Percentiles rank a stretch among this genome's conserved stretches.
Evolutionary conservation across 441 rosid genomes (phyloP).

Genomic region (Populus hybrid): DNA sequence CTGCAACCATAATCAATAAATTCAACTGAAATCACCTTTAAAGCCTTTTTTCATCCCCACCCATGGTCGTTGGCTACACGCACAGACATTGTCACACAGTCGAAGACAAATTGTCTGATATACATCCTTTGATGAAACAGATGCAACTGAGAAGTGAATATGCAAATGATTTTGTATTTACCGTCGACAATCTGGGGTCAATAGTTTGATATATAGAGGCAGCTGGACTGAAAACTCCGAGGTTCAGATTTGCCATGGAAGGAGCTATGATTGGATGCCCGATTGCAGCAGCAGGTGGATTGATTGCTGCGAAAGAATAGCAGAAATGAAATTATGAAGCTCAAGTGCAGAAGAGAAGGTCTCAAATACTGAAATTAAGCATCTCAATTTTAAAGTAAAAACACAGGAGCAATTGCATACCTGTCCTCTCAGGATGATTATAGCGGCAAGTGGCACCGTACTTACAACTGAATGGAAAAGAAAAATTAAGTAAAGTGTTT

Average conservation of each 20-base stretch:
- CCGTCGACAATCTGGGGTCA: conserved; percentile 47
- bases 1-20: background rate
- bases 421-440: conserved; percentile 93
- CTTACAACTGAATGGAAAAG: conserved; percentile 67
- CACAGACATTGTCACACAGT: background rate
- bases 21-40: background rate
- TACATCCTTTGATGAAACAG: background rate
- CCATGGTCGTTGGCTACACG: background rate
- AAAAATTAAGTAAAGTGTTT: conserved; percentile 8
- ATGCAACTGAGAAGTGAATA: background rate
- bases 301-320: conserved; percentile 48
- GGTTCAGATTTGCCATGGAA: conserved; percentile 43
- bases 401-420: conserved; percentile 32
- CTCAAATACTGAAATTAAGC: background rate
- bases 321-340: conserved; percentile 7
- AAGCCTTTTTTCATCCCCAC: background rate
- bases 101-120: background rate
- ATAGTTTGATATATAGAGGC: conserved; percentile 65
- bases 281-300: conserved; percentile 60
- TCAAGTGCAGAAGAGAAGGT: background rate
- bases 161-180: conserved; percentile 24
- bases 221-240: conserved; percentile 54
- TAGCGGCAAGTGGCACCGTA: conserved; percentile 88
- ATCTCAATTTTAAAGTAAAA: conserved; percentile 1
- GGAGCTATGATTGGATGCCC: conserved; percentile 50